Evolutionary conservation across 1,284 basidiomycete genomes (phyloP).

Genomic region (Sanghuangporus weigelae): DNA sequence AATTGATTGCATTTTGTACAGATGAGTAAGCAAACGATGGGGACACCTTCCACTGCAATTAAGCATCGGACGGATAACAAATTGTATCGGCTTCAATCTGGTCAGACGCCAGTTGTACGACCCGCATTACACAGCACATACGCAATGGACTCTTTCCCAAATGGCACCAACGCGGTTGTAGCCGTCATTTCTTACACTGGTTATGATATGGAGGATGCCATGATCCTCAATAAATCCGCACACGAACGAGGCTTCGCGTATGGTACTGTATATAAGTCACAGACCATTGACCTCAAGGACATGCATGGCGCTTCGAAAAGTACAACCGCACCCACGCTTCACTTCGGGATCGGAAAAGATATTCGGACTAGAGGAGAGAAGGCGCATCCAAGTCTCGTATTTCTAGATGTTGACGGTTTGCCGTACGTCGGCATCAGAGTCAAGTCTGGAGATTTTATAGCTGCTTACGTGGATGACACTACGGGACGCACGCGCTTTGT

Average conservation of each 20-base stretch:
- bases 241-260: conserved; percentile 98
- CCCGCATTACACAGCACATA: conserved; percentile 93
- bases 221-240: conserved; percentile 99
- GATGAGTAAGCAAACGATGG: conserved; percentile 99
- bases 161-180: conserved; percentile 97
- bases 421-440: conserved; percentile 75
- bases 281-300: conserved; percentile 88
- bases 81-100: conserved; percentile 92
- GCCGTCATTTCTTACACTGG: conserved; percentile 99
- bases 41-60: conserved; percentile 91
- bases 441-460: conserved; percentile 73
- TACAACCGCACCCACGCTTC: conserved; percentile 50
- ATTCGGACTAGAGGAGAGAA: conserved; percentile 57
- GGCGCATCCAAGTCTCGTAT: conserved; percentile 49
- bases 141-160: conserved; percentile 98
- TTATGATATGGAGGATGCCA: conserved; percentile 99
- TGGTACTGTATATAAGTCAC: conserved; percentile 95
- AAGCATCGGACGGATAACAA: conserved; percentile 97
- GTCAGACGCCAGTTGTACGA: conserved; percentile 93
- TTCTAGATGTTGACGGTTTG: conserved; percentile 82
- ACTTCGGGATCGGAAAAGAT: conserved; percentile 87
- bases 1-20: conserved; percentile 30
- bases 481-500: conserved; percentile 81
- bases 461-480: conserved; percentile 86
- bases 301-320: conserved; percentile 60